These are phyloP conservation scores for Cryptosporidium canis DNA, from an alignment of 169 alveolate species.

Conservation along the genomic window DNA sequence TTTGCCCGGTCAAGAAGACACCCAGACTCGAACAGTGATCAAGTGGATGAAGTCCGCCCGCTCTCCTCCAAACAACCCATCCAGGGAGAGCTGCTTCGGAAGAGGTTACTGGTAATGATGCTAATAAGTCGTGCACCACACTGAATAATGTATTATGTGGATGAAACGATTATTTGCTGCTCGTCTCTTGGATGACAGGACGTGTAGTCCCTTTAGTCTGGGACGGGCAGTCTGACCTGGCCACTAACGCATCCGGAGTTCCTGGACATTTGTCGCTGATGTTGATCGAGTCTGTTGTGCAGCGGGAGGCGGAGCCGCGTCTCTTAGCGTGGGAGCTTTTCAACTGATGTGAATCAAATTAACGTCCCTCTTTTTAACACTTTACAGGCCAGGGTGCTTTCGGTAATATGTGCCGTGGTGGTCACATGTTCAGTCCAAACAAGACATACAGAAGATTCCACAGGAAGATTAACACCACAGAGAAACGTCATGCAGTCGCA, in stretches of 20 bases:
- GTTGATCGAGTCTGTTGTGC: not conserved
- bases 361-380: constrained; percentile 19
- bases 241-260: not conserved
- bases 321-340: not conserved
- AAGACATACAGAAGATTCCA: constrained; percentile 98
- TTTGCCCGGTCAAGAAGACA: too few species aligned
- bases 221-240: constrained; percentile 6
- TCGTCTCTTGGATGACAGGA: not conserved
- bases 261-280: not conserved
- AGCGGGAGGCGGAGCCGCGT: not conserved
- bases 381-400: constrained; percentile 97
- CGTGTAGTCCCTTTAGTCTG: not conserved
- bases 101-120: constrained; percentile 41
- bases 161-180: constrained; percentile 40
- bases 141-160: constrained; percentile 54
- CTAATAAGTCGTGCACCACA: constrained; percentile 73
- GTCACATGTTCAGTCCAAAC: constrained; percentile 99
- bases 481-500: constrained; percentile 98
- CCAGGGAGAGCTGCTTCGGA: too few species aligned
- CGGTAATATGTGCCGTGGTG: constrained; percentile 99
- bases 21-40: too few species aligned
- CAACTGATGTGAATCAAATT: not conserved
- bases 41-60: too few species aligned
- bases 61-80: too few species aligned
- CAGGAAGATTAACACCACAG: constrained; percentile 94